These are phyloP conservation scores for Carex cristatella DNA, from an alignment of 176 grass and related monocot species.

Conservation along the genomic window DNA sequence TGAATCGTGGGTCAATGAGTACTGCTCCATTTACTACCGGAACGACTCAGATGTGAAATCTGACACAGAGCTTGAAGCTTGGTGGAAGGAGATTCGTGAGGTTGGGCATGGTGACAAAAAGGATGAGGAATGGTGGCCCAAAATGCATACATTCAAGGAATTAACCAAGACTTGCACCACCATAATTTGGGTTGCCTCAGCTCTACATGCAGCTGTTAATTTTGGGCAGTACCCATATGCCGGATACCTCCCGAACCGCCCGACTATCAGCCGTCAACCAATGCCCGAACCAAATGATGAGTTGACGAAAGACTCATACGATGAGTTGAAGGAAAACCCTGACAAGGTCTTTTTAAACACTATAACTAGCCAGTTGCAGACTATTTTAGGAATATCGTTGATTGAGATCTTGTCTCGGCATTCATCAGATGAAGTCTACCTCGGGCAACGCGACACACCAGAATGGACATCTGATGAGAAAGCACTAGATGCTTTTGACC, in stretches of 20 bases:
- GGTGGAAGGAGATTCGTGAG: slow-evolving; percentile 87
- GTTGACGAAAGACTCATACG: too few species aligned
- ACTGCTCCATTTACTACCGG: slow-evolving; percentile 53
- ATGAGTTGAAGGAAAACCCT: slow-evolving; percentile 25
- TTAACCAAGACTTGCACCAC: slow-evolving; percentile 56
- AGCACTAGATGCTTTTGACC: slow-evolving; percentile 44
- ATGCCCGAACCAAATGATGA: slow-evolving; percentile 40
- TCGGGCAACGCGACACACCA: slow-evolving; percentile 61
- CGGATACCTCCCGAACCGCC: slow-evolving; percentile 68
- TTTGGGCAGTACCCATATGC: slow-evolving; percentile 78
- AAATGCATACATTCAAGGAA: slow-evolving; percentile 50
- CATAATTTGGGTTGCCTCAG: slow-evolving; percentile 73
- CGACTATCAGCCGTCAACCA: slow-evolving; percentile 42
- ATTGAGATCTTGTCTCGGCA: slow-evolving; percentile 71
- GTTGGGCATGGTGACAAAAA: slow-evolving; percentile 68
- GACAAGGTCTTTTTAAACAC: slow-evolving; percentile 54
- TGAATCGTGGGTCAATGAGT: slow-evolving; percentile 55
- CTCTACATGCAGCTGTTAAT: slow-evolving; percentile 73
- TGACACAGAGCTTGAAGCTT: slow-evolving; percentile 61
- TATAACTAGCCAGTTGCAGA: slow-evolving; percentile 67
- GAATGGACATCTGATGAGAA: slow-evolving; percentile 61
- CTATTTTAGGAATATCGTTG: slow-evolving; percentile 53
- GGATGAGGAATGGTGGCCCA: slow-evolving; percentile 60
- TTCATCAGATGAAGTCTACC: slow-evolving; percentile 72
- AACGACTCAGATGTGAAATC: slow-evolving; percentile 25